These are phyloP conservation scores for Helicostylum pulchrum DNA, from an alignment of 192 early-diverging fungal species.

Conservation along the genomic window DNA sequence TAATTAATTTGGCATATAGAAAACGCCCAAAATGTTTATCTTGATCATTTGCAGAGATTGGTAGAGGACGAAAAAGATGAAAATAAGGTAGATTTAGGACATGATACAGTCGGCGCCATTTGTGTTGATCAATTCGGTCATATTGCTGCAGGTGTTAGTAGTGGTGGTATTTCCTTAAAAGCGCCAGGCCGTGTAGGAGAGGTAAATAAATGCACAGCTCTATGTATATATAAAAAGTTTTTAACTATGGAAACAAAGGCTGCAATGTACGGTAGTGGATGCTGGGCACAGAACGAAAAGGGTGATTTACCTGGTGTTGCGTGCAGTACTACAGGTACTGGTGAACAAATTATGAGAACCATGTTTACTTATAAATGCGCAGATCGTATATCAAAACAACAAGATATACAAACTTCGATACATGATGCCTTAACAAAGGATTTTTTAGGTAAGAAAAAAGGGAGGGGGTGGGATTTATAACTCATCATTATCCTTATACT, in stretches of 20 bases:
- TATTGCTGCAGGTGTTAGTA: constrained; percentile 74
- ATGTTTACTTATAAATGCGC: constrained; percentile 62
- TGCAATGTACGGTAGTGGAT: constrained; percentile 77
- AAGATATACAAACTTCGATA: constrained; percentile 24
- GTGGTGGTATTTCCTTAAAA: constrained; percentile 86
- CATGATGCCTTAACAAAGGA: constrained; percentile 24
- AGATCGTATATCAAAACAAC: constrained; percentile 24
- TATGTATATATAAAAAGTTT: background rate
- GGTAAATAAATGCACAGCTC: constrained; percentile 38
- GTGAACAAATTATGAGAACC: constrained; percentile 84
- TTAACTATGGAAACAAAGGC: constrained; percentile 48
- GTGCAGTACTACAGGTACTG: constrained; percentile 70
- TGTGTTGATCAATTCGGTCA: constrained; percentile 63
- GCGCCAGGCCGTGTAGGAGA: constrained; percentile 81
- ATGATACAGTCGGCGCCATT: constrained; percentile 90
- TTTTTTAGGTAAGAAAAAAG: constrained; percentile 23
- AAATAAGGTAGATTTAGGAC: constrained; percentile 18
- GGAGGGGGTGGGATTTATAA: no score
- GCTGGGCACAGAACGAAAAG: constrained; percentile 66
- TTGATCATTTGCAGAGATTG: background rate
- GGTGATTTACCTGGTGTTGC: constrained; percentile 40
- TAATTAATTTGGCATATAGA: background rate
- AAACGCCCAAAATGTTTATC: background rate
- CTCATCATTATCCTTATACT: background rate
- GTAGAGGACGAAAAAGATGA: background rate